phyloP scores from a whole-genome alignment of 495 filamentous ascomycete genomes.

The Aspergillus sclerotioniger region DNA sequence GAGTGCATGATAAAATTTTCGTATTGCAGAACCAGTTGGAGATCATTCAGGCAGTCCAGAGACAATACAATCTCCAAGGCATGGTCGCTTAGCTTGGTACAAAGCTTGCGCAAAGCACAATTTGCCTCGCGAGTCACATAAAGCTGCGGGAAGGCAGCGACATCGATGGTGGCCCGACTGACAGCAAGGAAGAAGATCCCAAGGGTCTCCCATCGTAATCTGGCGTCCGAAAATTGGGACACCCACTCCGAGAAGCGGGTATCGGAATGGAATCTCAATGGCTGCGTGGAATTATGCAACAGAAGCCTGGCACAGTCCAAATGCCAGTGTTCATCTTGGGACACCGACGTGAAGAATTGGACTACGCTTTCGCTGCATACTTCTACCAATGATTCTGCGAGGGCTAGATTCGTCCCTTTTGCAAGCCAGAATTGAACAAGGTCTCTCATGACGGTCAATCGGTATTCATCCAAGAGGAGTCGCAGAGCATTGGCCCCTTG shows the following conservation, averaged over 20 bases:
- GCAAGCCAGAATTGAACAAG: constrained; percentile 33
- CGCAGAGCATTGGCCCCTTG: constrained; percentile 30
- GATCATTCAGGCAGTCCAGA: constrained; percentile 43
- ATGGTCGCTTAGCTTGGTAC: constrained; percentile 31
- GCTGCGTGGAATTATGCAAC: constrained; percentile 33
- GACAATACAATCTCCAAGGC: constrained; percentile 39
- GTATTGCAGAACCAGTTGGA: constrained; percentile 45
- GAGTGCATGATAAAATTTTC: constrained; percentile 48
- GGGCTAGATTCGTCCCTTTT: constrained; percentile 35
- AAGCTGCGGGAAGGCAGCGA: constrained; percentile 30
- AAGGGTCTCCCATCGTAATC: constrained; percentile 42
- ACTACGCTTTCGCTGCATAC: constrained; percentile 28
- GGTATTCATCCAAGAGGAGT: constrained; percentile 25
- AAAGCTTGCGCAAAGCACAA: constrained; percentile 27
- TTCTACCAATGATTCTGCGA: constrained; percentile 32
- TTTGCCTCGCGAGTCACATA: constrained; percentile 30
- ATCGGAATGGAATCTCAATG: constrained; percentile 22
- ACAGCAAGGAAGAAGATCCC: constrained; percentile 41
- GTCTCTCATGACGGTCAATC: constrained; percentile 28
- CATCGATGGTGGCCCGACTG: constrained; percentile 36
- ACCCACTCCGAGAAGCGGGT: constrained; percentile 26
- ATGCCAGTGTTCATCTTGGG: constrained; percentile 29
- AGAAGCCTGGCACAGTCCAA: constrained; percentile 31
- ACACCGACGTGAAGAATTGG: constrained; percentile 21
- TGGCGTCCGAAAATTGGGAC: constrained; percentile 36